Conservation (phyloP, 129 eudicot genomes). For the Apium graveolens region DNA sequence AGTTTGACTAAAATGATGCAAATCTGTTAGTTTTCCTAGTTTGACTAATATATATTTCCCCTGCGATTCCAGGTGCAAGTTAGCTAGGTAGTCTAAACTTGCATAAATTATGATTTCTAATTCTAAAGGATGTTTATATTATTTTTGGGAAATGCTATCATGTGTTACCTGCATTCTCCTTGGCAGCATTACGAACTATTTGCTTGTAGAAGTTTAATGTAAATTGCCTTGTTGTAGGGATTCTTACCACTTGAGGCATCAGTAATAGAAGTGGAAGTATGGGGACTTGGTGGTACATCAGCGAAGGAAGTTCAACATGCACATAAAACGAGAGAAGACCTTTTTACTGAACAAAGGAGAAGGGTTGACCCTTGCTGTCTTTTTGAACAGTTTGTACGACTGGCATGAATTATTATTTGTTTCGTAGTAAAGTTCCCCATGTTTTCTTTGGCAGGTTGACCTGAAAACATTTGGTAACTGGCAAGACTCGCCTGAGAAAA, state of each 20-base stretch:
- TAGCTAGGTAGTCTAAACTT: neutral
- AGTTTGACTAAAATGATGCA: neutral
- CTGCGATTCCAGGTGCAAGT: neutral
- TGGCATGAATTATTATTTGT: neutral
- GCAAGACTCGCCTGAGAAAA: slow-evolving; percentile 99
- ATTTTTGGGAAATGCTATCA: too few relatives aligned
- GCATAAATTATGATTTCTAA: neutral
- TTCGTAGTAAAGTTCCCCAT: slow-evolving; percentile 2
- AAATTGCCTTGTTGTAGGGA: slow-evolving; percentile 40
- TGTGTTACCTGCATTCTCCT: neutral
- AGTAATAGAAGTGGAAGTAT: slow-evolving; percentile 70
- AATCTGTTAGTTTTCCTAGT: neutral
- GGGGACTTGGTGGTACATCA: slow-evolving; percentile 82
- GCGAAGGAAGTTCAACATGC: slow-evolving; percentile 38
- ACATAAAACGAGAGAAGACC: slow-evolving; percentile 67
- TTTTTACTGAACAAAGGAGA: slow-evolving; percentile 86
- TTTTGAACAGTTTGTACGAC: neutral
- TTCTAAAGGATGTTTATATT: neutral
- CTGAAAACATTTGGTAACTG: slow-evolving; percentile 66
- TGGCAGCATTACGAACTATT: neutral
- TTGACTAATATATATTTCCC: neutral
- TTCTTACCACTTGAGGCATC: slow-evolving; percentile 65
- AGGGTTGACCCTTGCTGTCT: slow-evolving; percentile 31
- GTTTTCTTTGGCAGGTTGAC: slow-evolving; percentile 50
- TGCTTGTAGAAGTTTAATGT: neutral